Evolutionary conservation across 108 stramenopile species (phyloP).

Genomic region (Stephanodiscus minutulus): DNA sequence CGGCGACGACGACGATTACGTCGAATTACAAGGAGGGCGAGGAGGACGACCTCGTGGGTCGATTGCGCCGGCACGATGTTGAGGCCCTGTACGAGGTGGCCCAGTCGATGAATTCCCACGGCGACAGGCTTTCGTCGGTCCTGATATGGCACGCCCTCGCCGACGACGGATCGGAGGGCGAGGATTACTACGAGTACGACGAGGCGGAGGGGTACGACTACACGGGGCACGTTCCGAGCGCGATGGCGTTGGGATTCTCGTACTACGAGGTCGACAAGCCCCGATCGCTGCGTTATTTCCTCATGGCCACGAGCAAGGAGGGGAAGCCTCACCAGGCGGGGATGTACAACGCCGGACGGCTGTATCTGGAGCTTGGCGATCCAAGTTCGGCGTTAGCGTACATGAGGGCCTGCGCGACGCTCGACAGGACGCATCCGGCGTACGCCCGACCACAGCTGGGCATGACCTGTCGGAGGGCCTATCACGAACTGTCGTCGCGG

Average conservation of each 20-base stretch:
- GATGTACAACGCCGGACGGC: slow-evolving; percentile 9
- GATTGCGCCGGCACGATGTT: not conserved
- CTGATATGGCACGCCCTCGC: slow-evolving; percentile 10
- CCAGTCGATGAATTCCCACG: not conserved
- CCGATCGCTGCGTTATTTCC: not conserved
- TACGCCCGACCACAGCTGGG: not conserved
- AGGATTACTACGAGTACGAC: not conserved
- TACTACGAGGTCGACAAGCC: slow-evolving; percentile 10
- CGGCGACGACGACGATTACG: not conserved
- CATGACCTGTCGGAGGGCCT: not conserved
- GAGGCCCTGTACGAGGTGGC: slow-evolving; percentile 4
- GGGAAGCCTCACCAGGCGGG: not conserved
- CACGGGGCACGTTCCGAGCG: not conserved
- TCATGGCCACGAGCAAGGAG: not conserved
- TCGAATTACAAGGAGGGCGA: not conserved
- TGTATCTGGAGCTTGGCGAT: slow-evolving; percentile 5
- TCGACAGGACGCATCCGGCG: not conserved
- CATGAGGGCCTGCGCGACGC: slow-evolving; percentile 1
- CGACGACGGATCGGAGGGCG: not conserved
- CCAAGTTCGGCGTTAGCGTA: not conserved
- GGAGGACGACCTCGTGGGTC: not conserved
- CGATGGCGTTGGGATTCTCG: not conserved
- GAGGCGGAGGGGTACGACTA: not conserved
- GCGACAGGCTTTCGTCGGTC: not conserved
- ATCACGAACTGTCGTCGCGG: not conserved